Conservation (phyloP, 179 eudicot genomes). For the Carnegiea gigantea region DNA sequence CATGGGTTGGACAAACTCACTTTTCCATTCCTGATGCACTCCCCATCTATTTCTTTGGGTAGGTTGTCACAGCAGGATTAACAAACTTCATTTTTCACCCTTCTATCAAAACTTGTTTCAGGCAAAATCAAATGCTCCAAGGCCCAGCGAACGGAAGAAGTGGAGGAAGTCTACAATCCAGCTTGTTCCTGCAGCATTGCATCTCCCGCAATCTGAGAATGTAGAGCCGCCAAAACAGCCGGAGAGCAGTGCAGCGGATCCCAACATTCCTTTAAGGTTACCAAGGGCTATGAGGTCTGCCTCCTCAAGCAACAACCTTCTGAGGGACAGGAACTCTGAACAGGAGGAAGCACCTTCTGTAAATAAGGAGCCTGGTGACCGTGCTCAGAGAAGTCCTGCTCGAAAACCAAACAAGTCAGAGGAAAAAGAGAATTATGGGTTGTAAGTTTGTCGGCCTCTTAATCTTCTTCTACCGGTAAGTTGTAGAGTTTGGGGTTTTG, state of each 20-base stretch:
- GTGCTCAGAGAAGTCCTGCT: conserved; percentile 52
- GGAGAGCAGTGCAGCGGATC: conserved; percentile 36
- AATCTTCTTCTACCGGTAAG: conserved; percentile 1
- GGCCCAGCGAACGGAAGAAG: conserved; percentile 58
- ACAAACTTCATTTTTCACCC: background rate
- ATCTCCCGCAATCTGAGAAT: conserved; percentile 33
- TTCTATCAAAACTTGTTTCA: conserved; percentile 23
- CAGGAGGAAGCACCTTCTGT: conserved; percentile 40
- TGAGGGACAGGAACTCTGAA: conserved; percentile 70
- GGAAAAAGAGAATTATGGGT: conserved; percentile 71
- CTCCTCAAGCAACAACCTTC: conserved; percentile 45
- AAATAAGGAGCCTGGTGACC: conserved; percentile 43
- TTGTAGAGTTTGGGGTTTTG: background rate
- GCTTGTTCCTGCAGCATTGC: conserved; percentile 62
- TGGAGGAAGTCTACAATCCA: conserved; percentile 80
- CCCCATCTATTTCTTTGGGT: background rate
- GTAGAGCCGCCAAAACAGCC: conserved; percentile 34
- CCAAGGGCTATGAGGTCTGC: conserved; percentile 79
- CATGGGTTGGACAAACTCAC: background rate
- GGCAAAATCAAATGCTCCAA: conserved; percentile 66
- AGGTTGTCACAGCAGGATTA: background rate
- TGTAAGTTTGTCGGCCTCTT: background rate
- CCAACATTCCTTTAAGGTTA: conserved; percentile 53
- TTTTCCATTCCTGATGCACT: background rate
- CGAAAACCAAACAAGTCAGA: conserved; percentile 37